These are phyloP conservation scores for Musa acuminata DNA, from an alignment of 176 grass and related monocot species.

Conservation along the genomic window DNA sequence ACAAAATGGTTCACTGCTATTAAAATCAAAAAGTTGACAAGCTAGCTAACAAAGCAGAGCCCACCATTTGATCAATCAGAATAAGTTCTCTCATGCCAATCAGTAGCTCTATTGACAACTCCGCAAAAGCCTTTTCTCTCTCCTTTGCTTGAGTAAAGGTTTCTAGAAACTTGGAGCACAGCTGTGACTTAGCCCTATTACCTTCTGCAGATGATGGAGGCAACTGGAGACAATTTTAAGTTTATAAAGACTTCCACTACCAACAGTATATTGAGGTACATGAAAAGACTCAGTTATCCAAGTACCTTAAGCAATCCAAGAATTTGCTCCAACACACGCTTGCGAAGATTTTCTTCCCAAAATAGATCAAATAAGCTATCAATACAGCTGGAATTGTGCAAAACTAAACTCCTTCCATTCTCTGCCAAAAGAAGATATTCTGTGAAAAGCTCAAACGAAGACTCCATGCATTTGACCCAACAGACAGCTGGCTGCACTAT, in stretches of 20 bases:
- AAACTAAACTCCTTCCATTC: slow-evolving; percentile 49
- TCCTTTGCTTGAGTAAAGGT: slow-evolving; percentile 76
- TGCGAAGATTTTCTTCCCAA: slow-evolving; percentile 77
- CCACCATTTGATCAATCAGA: slow-evolving; percentile 58
- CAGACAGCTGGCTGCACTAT: slow-evolving; percentile 30
- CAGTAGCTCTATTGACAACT: slow-evolving; percentile 78
- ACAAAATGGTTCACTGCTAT: neutral
- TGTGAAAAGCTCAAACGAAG: slow-evolving; percentile 76
- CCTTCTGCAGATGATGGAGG: slow-evolving; percentile 55
- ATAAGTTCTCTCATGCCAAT: slow-evolving; percentile 88
- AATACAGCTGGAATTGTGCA: slow-evolving; percentile 66
- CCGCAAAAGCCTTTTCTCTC: slow-evolving; percentile 53
- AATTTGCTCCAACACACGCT: slow-evolving; percentile 74
- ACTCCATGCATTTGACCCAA: slow-evolving; percentile 54
- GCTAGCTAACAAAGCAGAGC: slow-evolving; percentile 15
- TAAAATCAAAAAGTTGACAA: slow-evolving; percentile 1
- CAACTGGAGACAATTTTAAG: slow-evolving; percentile 34
- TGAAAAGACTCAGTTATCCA: slow-evolving; percentile 10
- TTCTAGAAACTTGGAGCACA: slow-evolving; percentile 90
- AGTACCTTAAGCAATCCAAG: slow-evolving; percentile 77
- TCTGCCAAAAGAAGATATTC: slow-evolving; percentile 71
- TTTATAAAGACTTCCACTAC: neutral
- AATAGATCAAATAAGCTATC: slow-evolving; percentile 87
- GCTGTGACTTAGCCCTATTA: slow-evolving; percentile 69
- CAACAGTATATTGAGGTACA: slow-evolving; percentile 18